phyloP scores from a whole-genome alignment of 345 rosid species.

The Brassica incana region DNA sequence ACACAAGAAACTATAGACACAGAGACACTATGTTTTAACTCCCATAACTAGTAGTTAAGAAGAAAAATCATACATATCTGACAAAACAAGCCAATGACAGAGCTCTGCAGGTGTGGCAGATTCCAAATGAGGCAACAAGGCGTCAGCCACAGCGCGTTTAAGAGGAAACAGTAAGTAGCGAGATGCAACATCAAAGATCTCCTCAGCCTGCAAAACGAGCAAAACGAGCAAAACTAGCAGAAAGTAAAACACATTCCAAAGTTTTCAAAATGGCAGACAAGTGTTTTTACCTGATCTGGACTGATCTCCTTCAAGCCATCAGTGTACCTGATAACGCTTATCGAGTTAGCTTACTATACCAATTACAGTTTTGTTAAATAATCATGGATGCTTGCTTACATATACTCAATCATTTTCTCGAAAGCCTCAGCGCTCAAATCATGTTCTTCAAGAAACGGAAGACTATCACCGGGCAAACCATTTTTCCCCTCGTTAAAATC shows the following conservation, averaged over 20 bases:
- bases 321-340: constrained; percentile 73
- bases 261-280: not conserved
- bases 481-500: constrained; percentile 65
- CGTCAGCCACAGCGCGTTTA: constrained; percentile 96
- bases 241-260: not conserved
- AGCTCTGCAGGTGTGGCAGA: constrained; percentile 78
- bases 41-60: not conserved
- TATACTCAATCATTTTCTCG: constrained; percentile 92
- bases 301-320: constrained; percentile 82
- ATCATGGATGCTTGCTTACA: constrained; percentile 50
- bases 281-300: constrained; percentile 66
- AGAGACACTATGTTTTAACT: not conserved
- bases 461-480: constrained; percentile 43
- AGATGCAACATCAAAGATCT: constrained; percentile 95
- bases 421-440: constrained; percentile 78
- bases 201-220: constrained; percentile 68
- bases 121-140: constrained; percentile 75
- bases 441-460: constrained; percentile 83
- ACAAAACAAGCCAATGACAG: constrained; percentile 83
- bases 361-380: not conserved
- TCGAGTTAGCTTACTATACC: constrained; percentile 15
- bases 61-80: constrained; percentile 72
- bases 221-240: constrained; percentile 15
- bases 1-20: not conserved
- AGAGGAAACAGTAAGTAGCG: constrained; percentile 91